Evolutionary conservation across 371 early-diverging fungal genomes (phyloP), one percentile per base, ranked within the genome.

Genomic region (Dentiscutata heterogama): DNA sequence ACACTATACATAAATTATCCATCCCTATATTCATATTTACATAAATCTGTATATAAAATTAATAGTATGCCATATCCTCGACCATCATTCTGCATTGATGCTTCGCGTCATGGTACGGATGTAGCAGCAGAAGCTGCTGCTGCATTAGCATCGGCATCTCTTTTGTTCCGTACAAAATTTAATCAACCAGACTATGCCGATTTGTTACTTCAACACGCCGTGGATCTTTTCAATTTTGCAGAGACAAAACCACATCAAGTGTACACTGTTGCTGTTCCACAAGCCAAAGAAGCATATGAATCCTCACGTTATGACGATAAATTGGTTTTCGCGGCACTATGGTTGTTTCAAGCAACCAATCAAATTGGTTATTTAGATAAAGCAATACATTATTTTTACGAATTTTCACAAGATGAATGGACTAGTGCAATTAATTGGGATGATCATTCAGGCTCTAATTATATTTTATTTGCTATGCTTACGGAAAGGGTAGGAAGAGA

Each of bases 101-200:
- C 79, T 78, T 86, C 84, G 5, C 68, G 78, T 1, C 87, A 91
- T 53, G 93, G 92, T 65, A 92, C 92, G 0, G 92, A 92, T 76
- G 89, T 87, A 39, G 90, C 89, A n/a, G 90, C 92, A 7, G 83
- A 90, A 82, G 88, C 89, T 3, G 89, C 90, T 0, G 92, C 93
- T 0, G 91, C 93, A 2, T 87, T 92, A 51, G 92, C 93, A n/a
- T 86, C 92, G 3, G 87, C 91, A 46, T 87, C 92, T 0, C 87
- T 90, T 71, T 84, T 93, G 22, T 91, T 88, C 82, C 86, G 86
- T 54, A 87, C 88, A 71, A 83, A 86, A 50, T 83, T 87, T 39
- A 88, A 89, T 72, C 89, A 93, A 68, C 82, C 89, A 18, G 77
- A 82, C 20, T 93, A 93, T 68, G 86, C 88, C 18, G 64, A 83